These are phyloP conservation scores for Sporisorium scitamineum DNA, from an alignment of 1,284 basidiomycete species.

Conservation along the genomic window DNA sequence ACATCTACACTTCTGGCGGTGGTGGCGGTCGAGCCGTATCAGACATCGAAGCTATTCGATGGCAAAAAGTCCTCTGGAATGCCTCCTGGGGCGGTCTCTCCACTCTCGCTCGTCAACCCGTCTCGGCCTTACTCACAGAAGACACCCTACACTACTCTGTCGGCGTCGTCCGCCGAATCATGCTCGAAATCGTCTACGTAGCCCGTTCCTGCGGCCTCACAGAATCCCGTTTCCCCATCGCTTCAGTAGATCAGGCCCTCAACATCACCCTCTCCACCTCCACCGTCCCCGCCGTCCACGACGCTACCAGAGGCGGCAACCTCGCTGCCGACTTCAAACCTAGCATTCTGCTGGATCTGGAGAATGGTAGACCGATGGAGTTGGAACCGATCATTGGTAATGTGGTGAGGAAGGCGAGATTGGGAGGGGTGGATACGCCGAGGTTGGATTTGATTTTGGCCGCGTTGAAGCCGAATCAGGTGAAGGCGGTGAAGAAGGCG, in stretches of 20 bases:
- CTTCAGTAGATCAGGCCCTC: constrained; percentile 51
- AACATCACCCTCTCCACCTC: constrained; percentile 45
- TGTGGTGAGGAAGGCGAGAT: constrained; percentile 48
- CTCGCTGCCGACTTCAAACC: constrained; percentile 58
- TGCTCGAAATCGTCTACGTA: constrained; percentile 70
- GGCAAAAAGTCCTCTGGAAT: constrained; percentile 71
- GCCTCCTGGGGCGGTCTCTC: constrained; percentile 66
- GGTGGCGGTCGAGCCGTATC: constrained; percentile 68
- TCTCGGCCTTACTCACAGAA: constrained; percentile 69
- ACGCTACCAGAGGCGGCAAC: constrained; percentile 10
- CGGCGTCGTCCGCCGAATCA: constrained; percentile 69
- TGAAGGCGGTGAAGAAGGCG: constrained; percentile 28
- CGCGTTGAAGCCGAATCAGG: constrained; percentile 54
- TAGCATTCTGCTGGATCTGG: constrained; percentile 61
- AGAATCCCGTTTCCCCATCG: constrained; percentile 49
- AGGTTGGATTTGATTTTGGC: constrained; percentile 61
- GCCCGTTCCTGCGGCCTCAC: constrained; percentile 66
- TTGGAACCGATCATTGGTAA: constrained; percentile 58
- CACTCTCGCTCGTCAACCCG: constrained; percentile 70
- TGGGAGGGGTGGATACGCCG: constrained; percentile 52
- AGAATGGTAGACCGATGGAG: constrained; percentile 63
- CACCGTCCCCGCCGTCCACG: constrained; percentile 1
- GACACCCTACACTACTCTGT: constrained; percentile 68
- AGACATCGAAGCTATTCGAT: constrained; percentile 72
- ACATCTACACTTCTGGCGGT: constrained; percentile 70